Base-by-base conservation (phyloP, 371 early-diverging fungal genomes). In the Mortierella sp. region DNA sequence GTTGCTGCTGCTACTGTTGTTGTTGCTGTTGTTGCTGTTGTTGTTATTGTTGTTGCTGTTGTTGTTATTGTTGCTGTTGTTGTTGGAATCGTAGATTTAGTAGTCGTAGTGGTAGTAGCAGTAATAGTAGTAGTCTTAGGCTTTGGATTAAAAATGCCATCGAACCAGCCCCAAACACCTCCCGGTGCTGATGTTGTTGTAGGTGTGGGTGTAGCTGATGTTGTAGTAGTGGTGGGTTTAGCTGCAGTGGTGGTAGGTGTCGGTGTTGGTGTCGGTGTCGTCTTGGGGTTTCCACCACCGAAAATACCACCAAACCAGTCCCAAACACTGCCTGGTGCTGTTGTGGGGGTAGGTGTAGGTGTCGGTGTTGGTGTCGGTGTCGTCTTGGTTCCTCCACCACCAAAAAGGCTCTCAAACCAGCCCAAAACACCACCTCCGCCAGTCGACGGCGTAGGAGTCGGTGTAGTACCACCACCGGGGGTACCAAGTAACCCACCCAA, bases 271-370 rank as follows among this genome's bases (percentile, higher is more conserved):
- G 31, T 54, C 0, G 31, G 60, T 58, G 34, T 48, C 42, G 76
- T 47, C 24, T 65, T 48, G 34, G n/a, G 3, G 0, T 28, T 26
- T 10, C 78, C 65, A 50, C 78, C 73, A 70, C 79, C 79, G 48
- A 74, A 70, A 10, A 79, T 44, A 2, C 74, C 70, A 3, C 34
- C 34, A 6, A 73, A 44, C 24, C 70, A 42, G 3, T 31, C 70
- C 5, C 72, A 44, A 34, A 72, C 26, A 14, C 74, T 65, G 0
- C 75, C 75, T 34, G 71, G 45, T 21, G 13, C 63, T 28, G 60
- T 54, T 13, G 48, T 38, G 9, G 16, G 70, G 3, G 70, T 72
- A 16, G 60, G 78, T 54, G 58, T 71, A 42, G 52, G 55, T 48
- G 50, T 73, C 3, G 73, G 73, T 38, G 42, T 72, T 50, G 42